These are phyloP conservation scores for Geotrichum fermentans DNA, from an alignment of 1,139 yeast species.

Conservation along the genomic window DNA sequence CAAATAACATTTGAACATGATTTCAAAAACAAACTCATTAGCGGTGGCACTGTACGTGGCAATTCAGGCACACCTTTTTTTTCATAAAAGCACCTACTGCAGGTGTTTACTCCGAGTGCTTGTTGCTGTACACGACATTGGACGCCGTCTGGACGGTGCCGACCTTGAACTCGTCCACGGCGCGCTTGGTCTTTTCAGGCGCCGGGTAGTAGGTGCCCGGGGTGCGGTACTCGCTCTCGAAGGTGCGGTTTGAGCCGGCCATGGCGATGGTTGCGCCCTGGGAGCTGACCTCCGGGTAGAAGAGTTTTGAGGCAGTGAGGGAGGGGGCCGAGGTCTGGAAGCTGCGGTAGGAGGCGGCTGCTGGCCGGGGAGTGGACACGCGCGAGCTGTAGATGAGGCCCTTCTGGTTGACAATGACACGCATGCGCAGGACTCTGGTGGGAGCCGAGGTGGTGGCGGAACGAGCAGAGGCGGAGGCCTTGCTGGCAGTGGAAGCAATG, in stretches of 20 bases:
- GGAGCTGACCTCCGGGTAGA: not conserved
- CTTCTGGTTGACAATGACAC: conserved; percentile 12
- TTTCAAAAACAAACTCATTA: too few relatives aligned
- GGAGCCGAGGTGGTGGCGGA: not conserved
- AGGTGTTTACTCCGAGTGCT: conserved; percentile 9
- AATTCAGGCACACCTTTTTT: too few relatives aligned
- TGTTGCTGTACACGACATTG: conserved; percentile 9
- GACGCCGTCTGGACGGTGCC: conserved; percentile 9
- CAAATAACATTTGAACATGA: not conserved
- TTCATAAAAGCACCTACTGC: too few relatives aligned
- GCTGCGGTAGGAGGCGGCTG: not conserved
- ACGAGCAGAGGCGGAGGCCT: conserved; percentile 34
- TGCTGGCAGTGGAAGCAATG: not conserved
- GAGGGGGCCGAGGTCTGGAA: not conserved
- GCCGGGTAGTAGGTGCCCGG: not conserved
- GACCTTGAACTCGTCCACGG: conserved; percentile 1
- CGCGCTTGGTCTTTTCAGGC: not conserved
- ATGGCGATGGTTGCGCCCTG: conserved; percentile 4
- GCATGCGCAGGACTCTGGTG: conserved; percentile 2
- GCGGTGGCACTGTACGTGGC: too few relatives aligned
- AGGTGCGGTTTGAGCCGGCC: conserved; percentile 4
- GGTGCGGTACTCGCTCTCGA: not conserved
- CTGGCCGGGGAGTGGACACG: not conserved
- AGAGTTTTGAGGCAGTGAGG: not conserved
- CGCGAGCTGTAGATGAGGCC: conserved; percentile 11